Evolutionary conservation across 371 early-diverging fungal species (phyloP), one percentile per base, ranked within the genome.

Genomic region (Syncephalastrum racemosum): DNA sequence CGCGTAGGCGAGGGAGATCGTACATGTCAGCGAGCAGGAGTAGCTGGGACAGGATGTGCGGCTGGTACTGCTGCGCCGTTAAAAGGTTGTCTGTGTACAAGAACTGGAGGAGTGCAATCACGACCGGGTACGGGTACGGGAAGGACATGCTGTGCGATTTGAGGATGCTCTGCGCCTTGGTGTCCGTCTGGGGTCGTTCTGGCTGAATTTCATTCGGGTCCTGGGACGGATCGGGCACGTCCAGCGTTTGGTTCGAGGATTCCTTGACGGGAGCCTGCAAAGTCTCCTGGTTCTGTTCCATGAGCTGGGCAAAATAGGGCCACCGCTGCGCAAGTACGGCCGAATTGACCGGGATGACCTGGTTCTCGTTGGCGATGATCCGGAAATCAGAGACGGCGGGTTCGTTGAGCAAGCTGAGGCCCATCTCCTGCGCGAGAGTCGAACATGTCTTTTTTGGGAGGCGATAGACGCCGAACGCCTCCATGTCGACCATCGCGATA

Each of bases 281-380:
- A 25, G 42, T 18, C 50, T 59, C 53, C 20, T 50, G 56, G 24
- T 63, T 63, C 2, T 62, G 59, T 53, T 66, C 64, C 70, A 86
- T 71, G 27, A 75, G 31, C 8, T 73, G 58, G 22, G 81, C 78
- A 66, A 84, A 83, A 19, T 65, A 71, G 0, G 84, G 84, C 88
- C 88, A 88, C 14, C 87, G 85, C 43, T 80, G 80, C 13, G 79
- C 72, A 43, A 88, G 62, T n/a, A 88, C 72, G 14, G 74, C 77
- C 14, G 83, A 85, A 57, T 88, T 88, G 49, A 77, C 81, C n/a
- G 70, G 66, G 13, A 83, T 73, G 1, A 68, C 67, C 15, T 68
- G 69, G 13, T 82, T 81, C 58, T 88, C 88, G n/a, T 65, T 54
- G 5, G 81, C 81, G 24, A 84, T 60, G 6, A 88, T 59, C 23